Evolutionary conservation across 345 rosid genomes (phyloP).

Genomic region (Cardamine occulta): DNA sequence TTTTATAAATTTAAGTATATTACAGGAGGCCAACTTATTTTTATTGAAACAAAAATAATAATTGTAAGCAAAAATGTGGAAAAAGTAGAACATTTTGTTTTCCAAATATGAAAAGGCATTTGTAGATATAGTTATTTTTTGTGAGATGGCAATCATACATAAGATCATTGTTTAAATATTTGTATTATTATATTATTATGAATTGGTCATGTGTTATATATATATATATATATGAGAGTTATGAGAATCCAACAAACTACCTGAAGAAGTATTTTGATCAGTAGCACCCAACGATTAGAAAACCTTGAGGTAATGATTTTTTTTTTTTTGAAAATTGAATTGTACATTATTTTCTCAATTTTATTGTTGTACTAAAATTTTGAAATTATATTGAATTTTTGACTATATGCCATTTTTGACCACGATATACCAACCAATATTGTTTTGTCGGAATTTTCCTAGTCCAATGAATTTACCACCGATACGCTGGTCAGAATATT

Average conservation of each 20-base stretch:
- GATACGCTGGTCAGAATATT: too few relatives aligned
- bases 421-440: too few relatives aligned
- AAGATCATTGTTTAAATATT: background rate
- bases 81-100: background rate
- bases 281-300: background rate
- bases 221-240: background rate
- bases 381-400: too few relatives aligned
- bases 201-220: background rate
- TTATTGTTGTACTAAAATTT: too few relatives aligned
- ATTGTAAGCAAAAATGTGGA: too few relatives aligned
- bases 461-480: too few relatives aligned
- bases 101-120: background rate
- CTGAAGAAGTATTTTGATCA: background rate
- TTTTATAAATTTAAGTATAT: too few relatives aligned
- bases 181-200: background rate
- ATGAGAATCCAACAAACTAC: conserved; percentile 6
- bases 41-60: too few relatives aligned
- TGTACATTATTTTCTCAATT: too few relatives aligned
- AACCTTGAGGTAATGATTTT: background rate
- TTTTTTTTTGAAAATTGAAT: too few relatives aligned
- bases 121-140: background rate
- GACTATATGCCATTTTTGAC: background rate
- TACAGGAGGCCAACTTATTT: background rate
- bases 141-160: background rate
- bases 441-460: too few relatives aligned